Conservation (phyloP, 331 rosid genomes). For the Acacia concinna region DNA sequence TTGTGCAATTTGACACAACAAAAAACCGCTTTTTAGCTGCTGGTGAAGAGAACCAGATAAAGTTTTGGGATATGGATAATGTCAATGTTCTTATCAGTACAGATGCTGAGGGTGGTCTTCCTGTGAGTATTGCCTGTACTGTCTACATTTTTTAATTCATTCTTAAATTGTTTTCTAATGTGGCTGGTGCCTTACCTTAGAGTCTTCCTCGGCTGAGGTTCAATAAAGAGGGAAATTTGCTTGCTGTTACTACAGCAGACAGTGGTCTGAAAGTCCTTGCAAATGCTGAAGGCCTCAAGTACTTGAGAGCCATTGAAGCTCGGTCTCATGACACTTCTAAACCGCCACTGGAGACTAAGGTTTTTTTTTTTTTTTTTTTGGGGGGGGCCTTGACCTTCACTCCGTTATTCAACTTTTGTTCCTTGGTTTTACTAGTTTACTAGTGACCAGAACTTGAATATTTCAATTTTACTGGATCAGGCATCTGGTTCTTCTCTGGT, state of each 20-base stretch:
- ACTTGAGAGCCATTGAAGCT: slow-evolving; percentile 47
- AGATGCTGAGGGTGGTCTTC: slow-evolving; percentile 77
- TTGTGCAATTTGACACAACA: slow-evolving; percentile 70
- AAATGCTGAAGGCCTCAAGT: slow-evolving; percentile 63
- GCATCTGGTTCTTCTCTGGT: slow-evolving; percentile 49
- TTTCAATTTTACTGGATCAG: slow-evolving; percentile 36
- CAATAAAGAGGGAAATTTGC: slow-evolving; percentile 78
- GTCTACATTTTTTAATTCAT: slow-evolving; percentile 12
- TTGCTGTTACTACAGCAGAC: slow-evolving; percentile 75
- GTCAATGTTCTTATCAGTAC: slow-evolving; percentile 47
- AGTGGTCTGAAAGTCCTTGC: slow-evolving; percentile 76
- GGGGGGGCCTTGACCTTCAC: background rate
- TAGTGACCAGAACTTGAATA: slow-evolving; percentile 16
- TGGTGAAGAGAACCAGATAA: slow-evolving; percentile 70
- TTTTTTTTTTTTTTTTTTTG: slow-evolving; percentile 29
- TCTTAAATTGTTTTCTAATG: slow-evolving; percentile 14
- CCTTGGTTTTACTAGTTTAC: background rate
- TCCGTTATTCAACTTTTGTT: slow-evolving; percentile 18
- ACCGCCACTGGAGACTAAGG: slow-evolving; percentile 64
- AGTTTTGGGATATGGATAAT: slow-evolving; percentile 81
- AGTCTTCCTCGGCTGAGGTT: slow-evolving; percentile 74
- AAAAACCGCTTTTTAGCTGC: slow-evolving; percentile 68
- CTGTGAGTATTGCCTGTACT: slow-evolving; percentile 49
- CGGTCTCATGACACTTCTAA: slow-evolving; percentile 57
- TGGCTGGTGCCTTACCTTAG: slow-evolving; percentile 35